Percentiles rank a stretch among this genome's conserved stretches.
Evolutionary conservation across 257 asterid genomes (phyloP).

Genomic region (Solanum phureja): DNA sequence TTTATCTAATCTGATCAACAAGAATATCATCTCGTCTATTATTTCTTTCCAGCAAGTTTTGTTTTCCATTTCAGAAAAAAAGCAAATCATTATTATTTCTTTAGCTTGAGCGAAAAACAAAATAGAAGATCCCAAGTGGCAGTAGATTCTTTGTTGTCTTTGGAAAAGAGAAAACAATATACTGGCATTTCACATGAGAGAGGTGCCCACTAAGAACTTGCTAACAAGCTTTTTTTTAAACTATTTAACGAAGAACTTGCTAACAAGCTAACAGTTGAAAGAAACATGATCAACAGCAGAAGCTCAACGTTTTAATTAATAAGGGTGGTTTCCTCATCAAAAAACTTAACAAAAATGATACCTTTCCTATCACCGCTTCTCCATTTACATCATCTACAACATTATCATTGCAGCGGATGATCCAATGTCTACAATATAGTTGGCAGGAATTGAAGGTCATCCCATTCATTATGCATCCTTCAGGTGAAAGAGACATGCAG

Average conservation of each 20-base stretch:
- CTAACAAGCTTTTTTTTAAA: neutral
- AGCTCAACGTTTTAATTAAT: neutral
- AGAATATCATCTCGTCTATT: neutral
- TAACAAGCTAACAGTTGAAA: neutral
- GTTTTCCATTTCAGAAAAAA: neutral
- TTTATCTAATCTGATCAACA: neutral
- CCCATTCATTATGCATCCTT: constrained; percentile 66
- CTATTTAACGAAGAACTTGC: neutral
- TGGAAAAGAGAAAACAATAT: neutral
- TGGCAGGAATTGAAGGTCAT: constrained; percentile 61
- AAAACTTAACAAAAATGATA: constrained; percentile 11
- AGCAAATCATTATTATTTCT: neutral
- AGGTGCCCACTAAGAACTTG: neutral
- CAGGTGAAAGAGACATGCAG: constrained; percentile 69
- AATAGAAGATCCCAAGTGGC: neutral
- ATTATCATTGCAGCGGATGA: constrained; percentile 41
- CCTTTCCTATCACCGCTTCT: constrained; percentile 94
- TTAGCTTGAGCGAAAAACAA: neutral
- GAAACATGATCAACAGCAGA: neutral
- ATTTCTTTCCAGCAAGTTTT: neutral
- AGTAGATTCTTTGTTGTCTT: neutral
- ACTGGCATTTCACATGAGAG: neutral
- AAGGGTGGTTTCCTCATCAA: neutral
- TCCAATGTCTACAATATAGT: constrained; percentile 80
- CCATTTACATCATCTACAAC: constrained; percentile 48